Conservation (phyloP, 2,329 filamentous ascomycete species). For the Colletotrichum abscissum region DNA sequence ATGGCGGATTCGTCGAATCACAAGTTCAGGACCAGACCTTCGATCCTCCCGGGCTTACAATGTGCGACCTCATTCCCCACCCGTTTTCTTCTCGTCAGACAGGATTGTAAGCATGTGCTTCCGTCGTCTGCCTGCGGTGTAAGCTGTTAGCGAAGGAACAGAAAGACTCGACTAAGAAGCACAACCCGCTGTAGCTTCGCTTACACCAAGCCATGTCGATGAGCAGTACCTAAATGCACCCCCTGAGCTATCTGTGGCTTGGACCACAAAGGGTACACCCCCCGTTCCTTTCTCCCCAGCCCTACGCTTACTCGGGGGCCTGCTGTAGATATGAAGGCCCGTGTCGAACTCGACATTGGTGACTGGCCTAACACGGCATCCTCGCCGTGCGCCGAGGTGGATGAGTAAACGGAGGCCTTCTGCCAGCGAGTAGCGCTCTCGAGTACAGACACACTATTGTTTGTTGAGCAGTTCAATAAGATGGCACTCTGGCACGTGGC, state of each 20-base stretch:
- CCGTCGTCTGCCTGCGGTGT: background rate
- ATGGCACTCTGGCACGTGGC: constrained; percentile 15
- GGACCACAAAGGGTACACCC: background rate
- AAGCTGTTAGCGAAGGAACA: background rate
- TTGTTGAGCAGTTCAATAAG: background rate
- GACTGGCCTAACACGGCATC: constrained; percentile 1
- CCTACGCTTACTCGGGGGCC: constrained; percentile 21
- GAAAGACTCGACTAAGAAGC: background rate
- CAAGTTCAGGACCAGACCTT: constrained; percentile 15
- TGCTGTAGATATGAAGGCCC: background rate
- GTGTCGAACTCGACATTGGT: background rate
- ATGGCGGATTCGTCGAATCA: constrained; percentile 21
- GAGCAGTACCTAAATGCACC: constrained; percentile 16
- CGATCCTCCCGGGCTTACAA: constrained; percentile 17
- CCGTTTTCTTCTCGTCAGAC: constrained; percentile 12
- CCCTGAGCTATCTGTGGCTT: constrained; percentile 23
- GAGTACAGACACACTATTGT: background rate
- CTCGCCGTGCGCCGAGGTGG: background rate
- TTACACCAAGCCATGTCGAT: background rate
- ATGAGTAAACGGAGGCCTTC: background rate
- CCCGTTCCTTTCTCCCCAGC: constrained; percentile 6
- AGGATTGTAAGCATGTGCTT: constrained; percentile 21
- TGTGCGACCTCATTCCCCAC: constrained; percentile 6
- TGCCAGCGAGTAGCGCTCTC: background rate
- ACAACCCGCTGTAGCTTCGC: background rate